Evolutionary conservation across 257 asterid species (phyloP).

Genomic region (Coffea canephora): DNA sequence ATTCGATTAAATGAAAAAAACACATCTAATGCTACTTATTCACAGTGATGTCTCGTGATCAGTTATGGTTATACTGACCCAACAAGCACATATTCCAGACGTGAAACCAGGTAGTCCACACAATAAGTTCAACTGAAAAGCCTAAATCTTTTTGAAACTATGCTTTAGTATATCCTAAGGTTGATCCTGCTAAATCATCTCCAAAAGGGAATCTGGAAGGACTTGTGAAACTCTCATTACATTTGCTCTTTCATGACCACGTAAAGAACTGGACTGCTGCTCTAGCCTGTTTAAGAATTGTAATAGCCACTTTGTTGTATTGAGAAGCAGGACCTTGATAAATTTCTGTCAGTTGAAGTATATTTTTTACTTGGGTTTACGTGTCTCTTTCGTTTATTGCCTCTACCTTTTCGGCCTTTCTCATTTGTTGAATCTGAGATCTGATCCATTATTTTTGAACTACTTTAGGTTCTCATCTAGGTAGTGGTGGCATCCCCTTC

Average conservation of each 20-base stretch:
- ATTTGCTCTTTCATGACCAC: neutral
- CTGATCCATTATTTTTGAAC: neutral
- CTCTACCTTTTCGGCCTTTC: neutral
- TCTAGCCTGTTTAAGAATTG: neutral
- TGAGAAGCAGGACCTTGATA: neutral
- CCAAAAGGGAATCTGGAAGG: neutral
- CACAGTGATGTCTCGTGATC: neutral
- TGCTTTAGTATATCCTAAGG: neutral
- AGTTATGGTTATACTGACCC: neutral
- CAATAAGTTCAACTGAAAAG: neutral
- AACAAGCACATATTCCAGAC: neutral
- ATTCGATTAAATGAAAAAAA: too few species aligned
- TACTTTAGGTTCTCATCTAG: neutral
- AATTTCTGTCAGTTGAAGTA: neutral
- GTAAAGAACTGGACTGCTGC: neutral
- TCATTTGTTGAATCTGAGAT: neutral
- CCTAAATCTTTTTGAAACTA: neutral
- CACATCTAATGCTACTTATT: neutral
- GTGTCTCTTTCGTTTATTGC: neutral
- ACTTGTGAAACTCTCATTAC: neutral
- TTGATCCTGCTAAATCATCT: neutral
- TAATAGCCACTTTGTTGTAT: neutral
- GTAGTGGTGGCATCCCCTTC: neutral
- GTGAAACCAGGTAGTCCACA: neutral
- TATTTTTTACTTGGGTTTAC: neutral